Conservation (phyloP, 2,329 filamentous ascomycete species). For the Dendrostoma leiphaemia region DNA sequence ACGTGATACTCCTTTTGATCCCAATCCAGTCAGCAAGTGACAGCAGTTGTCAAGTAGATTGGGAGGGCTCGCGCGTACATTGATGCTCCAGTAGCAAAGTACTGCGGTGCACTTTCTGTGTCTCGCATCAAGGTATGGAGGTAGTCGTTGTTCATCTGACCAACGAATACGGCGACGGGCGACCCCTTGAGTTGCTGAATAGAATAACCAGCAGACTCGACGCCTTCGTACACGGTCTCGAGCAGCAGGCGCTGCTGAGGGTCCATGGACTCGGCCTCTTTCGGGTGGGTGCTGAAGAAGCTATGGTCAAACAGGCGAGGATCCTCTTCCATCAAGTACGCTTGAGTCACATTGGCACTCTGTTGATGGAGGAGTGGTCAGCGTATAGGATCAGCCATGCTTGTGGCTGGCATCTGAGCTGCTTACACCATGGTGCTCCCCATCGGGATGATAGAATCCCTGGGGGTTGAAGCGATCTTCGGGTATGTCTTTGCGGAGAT, state of each 20-base stretch:
- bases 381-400: no score
- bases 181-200: slow-evolving; percentile 19
- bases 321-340: slow-evolving; percentile 20
- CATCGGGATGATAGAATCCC: slow-evolving; percentile 27
- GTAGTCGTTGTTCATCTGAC: slow-evolving; percentile 26
- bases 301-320: slow-evolving; percentile 20
- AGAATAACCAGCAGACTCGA: slow-evolving; percentile 21
- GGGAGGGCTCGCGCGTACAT: no score
- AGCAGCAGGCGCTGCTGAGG: slow-evolving; percentile 12
- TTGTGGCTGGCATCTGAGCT: slow-evolving; percentile 26
- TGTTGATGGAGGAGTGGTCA: no score
- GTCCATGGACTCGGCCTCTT: slow-evolving; percentile 21
- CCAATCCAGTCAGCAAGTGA: no score
- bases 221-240: slow-evolving; percentile 23
- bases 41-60: no score
- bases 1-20: no score
- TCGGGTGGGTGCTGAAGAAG: slow-evolving; percentile 25
- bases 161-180: slow-evolving; percentile 28
- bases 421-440: slow-evolving; percentile 28
- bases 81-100: slow-evolving; percentile 24
- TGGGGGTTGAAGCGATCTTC: slow-evolving; percentile 23
- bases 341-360: slow-evolving; percentile 22
- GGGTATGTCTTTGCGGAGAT: slow-evolving; percentile 24
- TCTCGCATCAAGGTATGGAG: slow-evolving; percentile 11
- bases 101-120: slow-evolving; percentile 22